Conservation (phyloP, 257 asterid species). For the Verbascum thapsus region DNA sequence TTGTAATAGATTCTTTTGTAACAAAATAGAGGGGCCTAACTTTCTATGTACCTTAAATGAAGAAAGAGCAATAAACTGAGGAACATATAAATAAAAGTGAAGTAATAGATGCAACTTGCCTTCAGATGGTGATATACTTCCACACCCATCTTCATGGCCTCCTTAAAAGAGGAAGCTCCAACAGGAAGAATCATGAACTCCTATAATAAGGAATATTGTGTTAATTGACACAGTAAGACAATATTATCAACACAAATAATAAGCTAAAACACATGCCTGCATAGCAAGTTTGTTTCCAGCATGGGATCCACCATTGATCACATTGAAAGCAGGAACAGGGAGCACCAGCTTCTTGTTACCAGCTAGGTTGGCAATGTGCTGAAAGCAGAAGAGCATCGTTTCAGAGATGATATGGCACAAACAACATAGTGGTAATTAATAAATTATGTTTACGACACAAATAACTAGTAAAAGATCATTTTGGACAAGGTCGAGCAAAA, state of each 20-base stretch:
- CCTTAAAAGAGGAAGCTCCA: conserved; percentile 93
- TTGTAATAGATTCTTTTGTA: neutral
- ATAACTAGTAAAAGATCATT: neutral
- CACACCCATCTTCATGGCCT: conserved; percentile 99
- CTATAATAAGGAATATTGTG: conserved; percentile 39
- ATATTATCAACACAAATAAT: neutral
- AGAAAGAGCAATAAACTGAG: conserved; percentile 11
- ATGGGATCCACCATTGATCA: conserved; percentile 97
- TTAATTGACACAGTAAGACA: conserved; percentile 2
- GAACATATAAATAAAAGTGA: neutral
- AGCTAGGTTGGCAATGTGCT: conserved; percentile 97
- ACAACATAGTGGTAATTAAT: neutral
- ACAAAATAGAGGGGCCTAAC: neutral
- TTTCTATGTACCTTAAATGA: conserved; percentile 1
- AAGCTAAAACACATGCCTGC: conserved; percentile 62
- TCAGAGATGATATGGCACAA: conserved; percentile 10
- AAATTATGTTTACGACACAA: neutral
- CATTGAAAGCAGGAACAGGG: conserved; percentile 99
- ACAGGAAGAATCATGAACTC: conserved; percentile 97
- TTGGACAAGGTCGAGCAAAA: neutral
- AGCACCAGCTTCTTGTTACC: conserved; percentile 93
- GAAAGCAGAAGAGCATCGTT: conserved; percentile 26
- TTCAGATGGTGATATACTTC: conserved; percentile 95
- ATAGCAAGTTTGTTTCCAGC: conserved; percentile 99
- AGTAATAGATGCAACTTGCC: conserved; percentile 42